Base-by-base conservation (phyloP, 2,329 filamentous ascomycete species). In the Trichoderma brevicompactum region DNA sequence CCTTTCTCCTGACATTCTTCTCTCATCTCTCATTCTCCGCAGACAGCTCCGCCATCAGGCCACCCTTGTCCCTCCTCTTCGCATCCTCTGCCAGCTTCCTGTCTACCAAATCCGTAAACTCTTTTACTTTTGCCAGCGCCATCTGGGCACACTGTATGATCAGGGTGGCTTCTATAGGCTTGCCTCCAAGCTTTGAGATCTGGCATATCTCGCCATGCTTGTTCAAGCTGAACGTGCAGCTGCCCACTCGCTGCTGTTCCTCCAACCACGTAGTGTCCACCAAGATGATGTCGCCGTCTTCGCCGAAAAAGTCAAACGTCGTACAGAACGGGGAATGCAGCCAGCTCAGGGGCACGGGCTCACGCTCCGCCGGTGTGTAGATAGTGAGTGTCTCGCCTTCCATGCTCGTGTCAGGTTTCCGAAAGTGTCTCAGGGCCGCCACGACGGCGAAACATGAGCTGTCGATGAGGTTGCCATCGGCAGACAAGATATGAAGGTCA, bases 291-390 rank as follows among this genome's bases (percentile, higher is more conserved):
- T 91, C 89, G 5, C 88, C 91, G 41, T 89, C 87, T 36, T 90
- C 84, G 73, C 86, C 83, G 77, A 91, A 97, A 74, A 93, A 94
- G 72, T 88, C 92, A 78, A 96, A 96, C 0, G 93, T 96, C 52
- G 97, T 84, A 74, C 94, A 96, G 63, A 97, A 89, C 1, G 95
- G 95, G 71, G 92, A 91, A 79, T 98, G 95, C 69, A 97, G 86
- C 82, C 97, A 92, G 72, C 92, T 93, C 68, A 99, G 83, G 53
- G 92, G 89, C 52, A 97, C 92, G 0, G 94, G 94, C 69, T 97
- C 94, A 68, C 95, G 85, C 80, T 99, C 94, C 12, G 91, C 88
- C 3, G 90, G 79, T 2, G 89, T 91, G 79, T 94, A 96, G 49
- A 98, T 87, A 1, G 91, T 96, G 69, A 97, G 86, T 36, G 87